Conservation (phyloP, 2,329 filamentous ascomycete species). For the Arthrobotrys sinensis region DNA sequence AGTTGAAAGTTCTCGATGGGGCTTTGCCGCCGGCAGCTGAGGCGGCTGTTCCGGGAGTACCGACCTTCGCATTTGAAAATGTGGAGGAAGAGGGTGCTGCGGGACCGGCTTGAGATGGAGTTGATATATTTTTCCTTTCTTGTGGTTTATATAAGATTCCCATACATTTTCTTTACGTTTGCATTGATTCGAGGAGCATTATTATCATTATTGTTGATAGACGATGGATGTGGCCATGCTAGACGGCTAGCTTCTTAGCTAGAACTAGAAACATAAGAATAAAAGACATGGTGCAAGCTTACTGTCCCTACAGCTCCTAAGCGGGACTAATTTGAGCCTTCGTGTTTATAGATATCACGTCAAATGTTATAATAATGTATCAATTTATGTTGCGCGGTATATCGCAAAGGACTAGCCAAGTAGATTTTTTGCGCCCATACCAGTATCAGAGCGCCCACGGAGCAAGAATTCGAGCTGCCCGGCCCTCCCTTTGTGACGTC, state of each 20-base stretch:
- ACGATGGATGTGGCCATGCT: background rate
- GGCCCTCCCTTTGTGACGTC: too few species aligned
- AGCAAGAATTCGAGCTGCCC: too few species aligned
- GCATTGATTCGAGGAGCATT: background rate
- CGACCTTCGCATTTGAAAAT: slow-evolving; percentile 89
- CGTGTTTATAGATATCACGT: too few species aligned
- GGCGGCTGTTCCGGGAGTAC: slow-evolving; percentile 83
- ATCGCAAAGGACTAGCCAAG: too few species aligned
- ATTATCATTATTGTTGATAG: background rate
- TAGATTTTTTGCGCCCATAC: too few species aligned
- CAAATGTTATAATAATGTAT: too few species aligned
- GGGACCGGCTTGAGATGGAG: slow-evolving; percentile 29
- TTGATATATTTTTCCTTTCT: background rate
- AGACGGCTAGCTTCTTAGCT: background rate
- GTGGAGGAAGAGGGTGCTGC: slow-evolving; percentile 69
- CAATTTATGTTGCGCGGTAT: too few species aligned
- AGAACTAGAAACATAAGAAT: slow-evolving; percentile 11
- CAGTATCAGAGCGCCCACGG: too few species aligned
- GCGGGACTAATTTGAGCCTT: too few species aligned
- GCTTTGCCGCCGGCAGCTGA: slow-evolving; percentile 76
- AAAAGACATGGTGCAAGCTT: background rate
- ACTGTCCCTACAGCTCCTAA: too few species aligned
- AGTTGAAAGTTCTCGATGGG: slow-evolving; percentile 69
- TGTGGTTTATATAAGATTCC: slow-evolving; percentile 30
- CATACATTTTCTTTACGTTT: slow-evolving; percentile 5